Evolutionary conservation across 495 filamentous ascomycete genomes (phyloP).

Genomic region (Penicillium ucsense): DNA sequence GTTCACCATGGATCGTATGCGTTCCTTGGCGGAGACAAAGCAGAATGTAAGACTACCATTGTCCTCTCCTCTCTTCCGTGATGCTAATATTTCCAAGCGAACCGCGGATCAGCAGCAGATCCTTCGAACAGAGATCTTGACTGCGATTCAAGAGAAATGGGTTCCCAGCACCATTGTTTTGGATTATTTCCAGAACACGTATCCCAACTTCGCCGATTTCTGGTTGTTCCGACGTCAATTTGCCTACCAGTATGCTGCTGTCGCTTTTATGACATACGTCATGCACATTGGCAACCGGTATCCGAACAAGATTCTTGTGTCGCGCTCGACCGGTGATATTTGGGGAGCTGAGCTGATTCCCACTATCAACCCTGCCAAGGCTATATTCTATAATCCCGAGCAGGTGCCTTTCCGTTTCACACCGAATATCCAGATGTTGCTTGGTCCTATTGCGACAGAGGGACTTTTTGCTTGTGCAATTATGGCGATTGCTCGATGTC

Average conservation of each 20-base stretch:
- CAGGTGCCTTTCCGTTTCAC: conserved; percentile 94
- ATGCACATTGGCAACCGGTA: conserved; percentile 92
- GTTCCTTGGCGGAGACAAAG: conserved; percentile 61
- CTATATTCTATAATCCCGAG: conserved; percentile 89
- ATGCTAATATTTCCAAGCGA: conserved; percentile 38
- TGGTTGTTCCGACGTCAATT: conserved; percentile 97
- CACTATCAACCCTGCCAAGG: conserved; percentile 65
- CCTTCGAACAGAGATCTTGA: conserved; percentile 74
- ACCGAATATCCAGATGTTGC: conserved; percentile 86
- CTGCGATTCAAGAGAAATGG: conserved; percentile 83
- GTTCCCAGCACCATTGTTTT: conserved; percentile 71
- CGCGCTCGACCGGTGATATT: conserved; percentile 80
- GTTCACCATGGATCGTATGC: conserved; percentile 88
- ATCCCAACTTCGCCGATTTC: conserved; percentile 86
- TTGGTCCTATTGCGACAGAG: conserved; percentile 92
- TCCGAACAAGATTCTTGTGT: conserved; percentile 88
- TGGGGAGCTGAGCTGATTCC: conserved; percentile 94
- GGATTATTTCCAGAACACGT: conserved; percentile 82
- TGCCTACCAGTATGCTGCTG: conserved; percentile 87
- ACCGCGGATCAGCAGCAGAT: conserved; percentile 55
- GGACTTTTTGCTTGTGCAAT: conserved; percentile 86
- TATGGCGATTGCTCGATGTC: conserved; percentile 90
- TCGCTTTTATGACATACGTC: conserved; percentile 98
- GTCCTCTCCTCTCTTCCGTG: background rate
- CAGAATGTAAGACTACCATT: conserved; percentile 38